phyloP scores from a whole-genome alignment of 176 grass and related monocot genomes.

The Aegilops tauschii region DNA sequence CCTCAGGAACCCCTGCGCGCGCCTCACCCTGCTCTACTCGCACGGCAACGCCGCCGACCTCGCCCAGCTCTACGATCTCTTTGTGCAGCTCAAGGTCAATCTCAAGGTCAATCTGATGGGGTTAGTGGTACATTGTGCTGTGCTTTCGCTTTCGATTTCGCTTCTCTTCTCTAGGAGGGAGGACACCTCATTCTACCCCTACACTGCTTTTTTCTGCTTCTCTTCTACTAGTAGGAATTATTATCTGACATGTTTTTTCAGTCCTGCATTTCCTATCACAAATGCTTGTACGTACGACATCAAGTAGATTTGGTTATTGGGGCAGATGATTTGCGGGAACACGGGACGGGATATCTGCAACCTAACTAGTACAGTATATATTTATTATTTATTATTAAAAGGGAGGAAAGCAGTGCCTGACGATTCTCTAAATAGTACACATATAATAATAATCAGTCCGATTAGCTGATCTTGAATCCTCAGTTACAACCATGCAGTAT shows the following conservation, averaged over 20 bases:
- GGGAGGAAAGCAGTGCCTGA: too few relatives aligned
- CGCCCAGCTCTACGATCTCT: constrained; percentile 96
- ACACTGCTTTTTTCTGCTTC: too few relatives aligned
- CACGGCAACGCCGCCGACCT: constrained; percentile 99
- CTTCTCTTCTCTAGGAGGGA: too few relatives aligned
- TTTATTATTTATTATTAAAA: too few relatives aligned
- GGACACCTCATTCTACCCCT: too few relatives aligned
- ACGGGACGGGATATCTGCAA: neutral
- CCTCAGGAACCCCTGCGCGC: constrained; percentile 74
- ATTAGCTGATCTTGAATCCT: neutral
- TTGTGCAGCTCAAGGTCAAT: constrained; percentile 99
- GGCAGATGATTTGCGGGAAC: neutral
- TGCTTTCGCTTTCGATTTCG: too few relatives aligned
- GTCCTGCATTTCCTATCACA: neutral
- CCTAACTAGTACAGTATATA: too few relatives aligned
- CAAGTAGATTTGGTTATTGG: neutral
- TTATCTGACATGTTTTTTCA: neutral
- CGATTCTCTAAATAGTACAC: constrained; percentile 1
- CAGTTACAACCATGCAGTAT: neutral
- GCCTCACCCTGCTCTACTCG: constrained; percentile 93
- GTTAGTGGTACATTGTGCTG: constrained; percentile 59
- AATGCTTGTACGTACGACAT: neutral
- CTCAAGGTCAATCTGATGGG: constrained; percentile 98
- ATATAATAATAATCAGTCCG: neutral
- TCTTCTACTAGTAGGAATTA: neutral